Percentiles rank a stretch among this genome's conserved stretches.
Evolutionary conservation across 371 early-diverging fungal genomes (phyloP).

Genomic region (Rhizoclosmatium hyalinum): DNA sequence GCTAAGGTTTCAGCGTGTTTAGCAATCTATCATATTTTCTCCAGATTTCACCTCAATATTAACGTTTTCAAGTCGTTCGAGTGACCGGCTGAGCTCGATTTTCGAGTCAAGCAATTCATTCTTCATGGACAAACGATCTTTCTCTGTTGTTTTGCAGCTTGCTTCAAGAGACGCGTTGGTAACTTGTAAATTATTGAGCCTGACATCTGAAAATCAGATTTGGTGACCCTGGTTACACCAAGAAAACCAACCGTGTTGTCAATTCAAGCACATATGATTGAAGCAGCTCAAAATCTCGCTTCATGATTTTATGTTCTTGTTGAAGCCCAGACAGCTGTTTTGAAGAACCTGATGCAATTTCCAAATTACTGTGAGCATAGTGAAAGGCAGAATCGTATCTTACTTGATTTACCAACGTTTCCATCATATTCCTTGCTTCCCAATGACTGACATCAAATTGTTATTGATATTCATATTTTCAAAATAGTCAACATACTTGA

Average conservation of each 20-base stretch:
- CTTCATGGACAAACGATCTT: conserved; percentile 23
- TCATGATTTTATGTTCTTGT: not conserved
- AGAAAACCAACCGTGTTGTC: conserved; percentile 9
- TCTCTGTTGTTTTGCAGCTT: conserved; percentile 21
- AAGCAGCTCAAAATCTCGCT: conserved; percentile 12
- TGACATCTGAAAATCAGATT: not conserved
- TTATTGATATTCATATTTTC: too few relatives aligned
- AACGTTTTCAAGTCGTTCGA: not conserved
- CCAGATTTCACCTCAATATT: not conserved
- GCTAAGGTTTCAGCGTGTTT: not conserved
- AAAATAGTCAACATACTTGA: not conserved
- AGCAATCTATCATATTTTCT: not conserved
- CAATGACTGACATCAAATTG: too few relatives aligned
- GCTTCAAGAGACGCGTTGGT: conserved; percentile 19
- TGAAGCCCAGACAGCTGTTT: not conserved
- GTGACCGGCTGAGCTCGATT: conserved; percentile 8
- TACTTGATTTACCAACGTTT: too few relatives aligned
- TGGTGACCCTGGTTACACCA: not conserved
- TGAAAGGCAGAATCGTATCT: too few relatives aligned
- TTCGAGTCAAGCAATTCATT: conserved; percentile 14
- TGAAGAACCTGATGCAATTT: too few relatives aligned
- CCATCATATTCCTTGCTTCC: too few relatives aligned
- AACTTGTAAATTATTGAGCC: conserved; percentile 10
- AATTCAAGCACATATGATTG: conserved; percentile 19
- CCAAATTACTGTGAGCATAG: too few relatives aligned